phyloP scores from a whole-genome alignment of 495 filamentous ascomycete genomes.

The Xylaria nigripes region DNA sequence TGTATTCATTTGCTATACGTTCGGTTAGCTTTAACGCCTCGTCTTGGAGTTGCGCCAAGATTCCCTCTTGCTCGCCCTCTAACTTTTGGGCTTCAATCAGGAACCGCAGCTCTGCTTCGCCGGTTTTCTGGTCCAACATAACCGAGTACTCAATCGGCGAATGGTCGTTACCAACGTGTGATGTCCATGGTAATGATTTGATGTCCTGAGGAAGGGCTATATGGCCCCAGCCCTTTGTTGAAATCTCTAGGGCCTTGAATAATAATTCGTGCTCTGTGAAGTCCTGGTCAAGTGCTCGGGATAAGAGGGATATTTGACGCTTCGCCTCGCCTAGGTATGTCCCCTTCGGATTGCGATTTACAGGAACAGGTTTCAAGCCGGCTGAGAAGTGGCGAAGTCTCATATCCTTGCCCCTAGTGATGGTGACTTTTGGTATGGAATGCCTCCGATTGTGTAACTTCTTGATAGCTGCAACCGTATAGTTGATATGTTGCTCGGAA shows the following conservation, averaged over 20 bases:
- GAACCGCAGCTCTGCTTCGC: conserved; percentile 3
- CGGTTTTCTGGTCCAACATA: not conserved
- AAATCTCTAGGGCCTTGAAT: not conserved
- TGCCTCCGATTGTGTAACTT: conserved; percentile 6
- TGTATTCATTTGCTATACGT: conserved; percentile 1
- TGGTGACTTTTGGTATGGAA: conserved; percentile 4
- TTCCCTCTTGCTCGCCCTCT: not conserved
- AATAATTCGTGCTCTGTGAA: not conserved
- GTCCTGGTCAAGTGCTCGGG: not conserved
- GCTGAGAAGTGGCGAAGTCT: conserved; percentile 6
- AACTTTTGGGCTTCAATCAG: conserved; percentile 2
- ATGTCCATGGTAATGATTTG: not conserved
- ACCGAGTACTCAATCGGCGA: conserved; percentile 2
- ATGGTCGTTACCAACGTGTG: conserved; percentile 2
- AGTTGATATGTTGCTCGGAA: conserved; percentile 6
- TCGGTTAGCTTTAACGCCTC: conserved; percentile 1
- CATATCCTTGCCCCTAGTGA: conserved; percentile 6
- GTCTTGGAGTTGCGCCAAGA: not conserved
- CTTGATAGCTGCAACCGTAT: conserved; percentile 7
- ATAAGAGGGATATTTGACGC: not conserved
- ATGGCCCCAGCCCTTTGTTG: not conserved
- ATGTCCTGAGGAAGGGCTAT: not conserved
- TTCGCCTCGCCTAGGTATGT: conserved; percentile 2
- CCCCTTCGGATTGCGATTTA: not conserved
- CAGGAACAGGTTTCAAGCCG: conserved; percentile 1